Evolutionary conservation across 2,329 filamentous ascomycete genomes (phyloP).

Genomic region (Davidsoniella australis): DNA sequence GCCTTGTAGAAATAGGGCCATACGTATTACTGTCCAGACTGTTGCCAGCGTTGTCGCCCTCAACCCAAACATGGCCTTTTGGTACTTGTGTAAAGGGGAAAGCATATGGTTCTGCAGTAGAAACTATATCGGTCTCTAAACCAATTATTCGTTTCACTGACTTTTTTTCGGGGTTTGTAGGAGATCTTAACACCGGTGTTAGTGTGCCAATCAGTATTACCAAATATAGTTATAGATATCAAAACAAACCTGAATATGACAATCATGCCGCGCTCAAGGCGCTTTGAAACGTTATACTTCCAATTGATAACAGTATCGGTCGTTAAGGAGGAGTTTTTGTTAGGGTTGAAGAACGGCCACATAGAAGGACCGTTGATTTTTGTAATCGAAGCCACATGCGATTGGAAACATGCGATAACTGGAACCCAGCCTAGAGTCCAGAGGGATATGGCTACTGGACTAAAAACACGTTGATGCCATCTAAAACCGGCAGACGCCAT

Average conservation of each 20-base stretch:
- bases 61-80: constrained; percentile 80
- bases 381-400: constrained; percentile 40
- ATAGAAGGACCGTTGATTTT: constrained; percentile 49
- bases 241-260: constrained; percentile 46
- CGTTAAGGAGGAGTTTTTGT: constrained; percentile 37
- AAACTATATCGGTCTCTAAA: constrained; percentile 48
- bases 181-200: constrained; percentile 36
- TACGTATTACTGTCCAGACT: constrained; percentile 71
- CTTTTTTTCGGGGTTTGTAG: constrained; percentile 48
- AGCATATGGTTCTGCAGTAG: constrained; percentile 8
- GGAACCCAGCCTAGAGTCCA: constrained; percentile 33
- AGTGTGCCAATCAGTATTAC: neutral
- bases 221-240: neutral
- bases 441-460: constrained; percentile 5
- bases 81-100: constrained; percentile 42
- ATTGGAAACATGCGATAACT: constrained; percentile 42
- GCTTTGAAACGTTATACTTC: constrained; percentile 40
- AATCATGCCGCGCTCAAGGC: constrained; percentile 54
- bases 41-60: constrained; percentile 49
- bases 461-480: constrained; percentile 6
- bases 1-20: constrained; percentile 59
- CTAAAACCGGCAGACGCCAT: constrained; percentile 6
- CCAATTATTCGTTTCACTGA: constrained; percentile 73
- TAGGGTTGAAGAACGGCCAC: constrained; percentile 59
- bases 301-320: constrained; percentile 41